Percentiles rank a stretch among this genome's conserved stretches.
phyloP scores from a whole-genome alignment of 2,329 filamentous ascomycete genomes.

The Pseudonectria buxi region DNA sequence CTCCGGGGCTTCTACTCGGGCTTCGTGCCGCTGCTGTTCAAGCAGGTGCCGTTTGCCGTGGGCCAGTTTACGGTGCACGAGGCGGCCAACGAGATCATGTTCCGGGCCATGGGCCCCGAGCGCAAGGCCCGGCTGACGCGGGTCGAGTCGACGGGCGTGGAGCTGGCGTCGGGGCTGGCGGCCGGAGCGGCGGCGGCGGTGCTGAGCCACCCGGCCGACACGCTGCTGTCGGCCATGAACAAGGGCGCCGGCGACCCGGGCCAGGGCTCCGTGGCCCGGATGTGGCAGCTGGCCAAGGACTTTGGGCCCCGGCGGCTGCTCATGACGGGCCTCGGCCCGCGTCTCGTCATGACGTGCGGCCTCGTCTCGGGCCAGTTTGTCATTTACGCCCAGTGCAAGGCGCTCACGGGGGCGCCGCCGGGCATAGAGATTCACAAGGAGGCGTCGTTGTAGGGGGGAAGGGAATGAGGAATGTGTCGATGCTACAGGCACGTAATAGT shows the following conservation, averaged over 20 bases:
- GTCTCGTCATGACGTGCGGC: slow-evolving; percentile 47
- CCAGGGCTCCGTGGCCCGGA: slow-evolving; percentile 42
- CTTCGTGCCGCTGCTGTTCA: slow-evolving; percentile 79
- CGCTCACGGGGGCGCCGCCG: slow-evolving; percentile 43
- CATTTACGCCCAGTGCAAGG: slow-evolving; percentile 49
- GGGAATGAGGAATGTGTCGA: neutral
- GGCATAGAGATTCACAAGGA: slow-evolving; percentile 49
- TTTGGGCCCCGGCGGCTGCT: slow-evolving; percentile 44
- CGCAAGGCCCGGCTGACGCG: slow-evolving; percentile 62
- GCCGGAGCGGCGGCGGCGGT: slow-evolving; percentile 85
- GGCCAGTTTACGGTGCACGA: slow-evolving; percentile 93
- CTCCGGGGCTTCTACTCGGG: slow-evolving; percentile 82
- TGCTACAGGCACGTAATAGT: too few species aligned
- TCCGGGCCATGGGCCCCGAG: slow-evolving; percentile 57
- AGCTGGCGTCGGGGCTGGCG: slow-evolving; percentile 78
- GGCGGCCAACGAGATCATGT: slow-evolving; percentile 74
- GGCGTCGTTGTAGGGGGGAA: slow-evolving; percentile 15
- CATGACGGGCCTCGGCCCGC: slow-evolving; percentile 41
- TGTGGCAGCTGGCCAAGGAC: slow-evolving; percentile 45
- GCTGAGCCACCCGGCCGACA: slow-evolving; percentile 82
- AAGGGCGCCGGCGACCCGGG: slow-evolving; percentile 44
- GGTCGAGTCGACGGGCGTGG: slow-evolving; percentile 71
- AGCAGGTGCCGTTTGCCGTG: slow-evolving; percentile 90
- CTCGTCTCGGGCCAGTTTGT: slow-evolving; percentile 48
- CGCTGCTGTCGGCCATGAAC: slow-evolving; percentile 48